A percentile compares a stretch with the other conserved stretches of the same genome.
These are phyloP conservation scores for Chamaecrista fasciculata DNA, from an alignment of 306 rosid genomes.

Conservation along the genomic window DNA sequence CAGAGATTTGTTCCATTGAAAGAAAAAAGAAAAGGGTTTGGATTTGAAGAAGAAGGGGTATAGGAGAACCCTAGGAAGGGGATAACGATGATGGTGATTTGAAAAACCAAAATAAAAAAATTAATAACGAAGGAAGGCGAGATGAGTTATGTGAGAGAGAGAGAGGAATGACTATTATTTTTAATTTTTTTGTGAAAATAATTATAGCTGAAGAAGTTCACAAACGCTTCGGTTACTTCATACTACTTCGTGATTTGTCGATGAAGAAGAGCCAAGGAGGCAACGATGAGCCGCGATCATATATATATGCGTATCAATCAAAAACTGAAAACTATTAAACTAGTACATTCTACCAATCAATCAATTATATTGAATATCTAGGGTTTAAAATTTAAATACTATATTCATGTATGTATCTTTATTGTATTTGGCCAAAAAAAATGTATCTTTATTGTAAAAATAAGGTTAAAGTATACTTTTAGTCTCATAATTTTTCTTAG, in stretches of 20 bases:
- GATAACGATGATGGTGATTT: conserved; percentile 39
- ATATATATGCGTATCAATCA: background rate
- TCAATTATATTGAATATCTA: background rate
- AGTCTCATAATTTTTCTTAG: too few relatives aligned
- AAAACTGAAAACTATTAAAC: background rate
- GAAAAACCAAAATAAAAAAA: background rate
- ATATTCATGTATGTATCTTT: too few relatives aligned
- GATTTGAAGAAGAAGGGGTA: conserved; percentile 20
- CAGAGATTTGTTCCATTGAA: background rate
- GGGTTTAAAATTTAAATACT: background rate
- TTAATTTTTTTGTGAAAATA: background rate
- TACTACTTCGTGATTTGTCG: background rate
- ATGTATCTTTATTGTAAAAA: too few relatives aligned
- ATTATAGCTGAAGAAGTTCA: background rate
- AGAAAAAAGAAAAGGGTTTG: conserved; percentile 14
- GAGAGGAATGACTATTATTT: background rate
- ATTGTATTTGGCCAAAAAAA: too few relatives aligned
- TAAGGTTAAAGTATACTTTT: too few relatives aligned
- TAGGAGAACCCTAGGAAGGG: conserved; percentile 57
- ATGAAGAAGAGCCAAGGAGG: background rate
- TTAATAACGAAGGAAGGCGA: background rate
- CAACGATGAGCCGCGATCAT: background rate
- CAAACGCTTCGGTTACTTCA: background rate
- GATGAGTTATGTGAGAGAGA: conserved; percentile 16
- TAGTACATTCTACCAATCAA: too few relatives aligned